These are phyloP conservation scores for Floccularia luteovirens DNA, from an alignment of 768 basidiomycete genomes.

Conservation along the genomic window DNA sequence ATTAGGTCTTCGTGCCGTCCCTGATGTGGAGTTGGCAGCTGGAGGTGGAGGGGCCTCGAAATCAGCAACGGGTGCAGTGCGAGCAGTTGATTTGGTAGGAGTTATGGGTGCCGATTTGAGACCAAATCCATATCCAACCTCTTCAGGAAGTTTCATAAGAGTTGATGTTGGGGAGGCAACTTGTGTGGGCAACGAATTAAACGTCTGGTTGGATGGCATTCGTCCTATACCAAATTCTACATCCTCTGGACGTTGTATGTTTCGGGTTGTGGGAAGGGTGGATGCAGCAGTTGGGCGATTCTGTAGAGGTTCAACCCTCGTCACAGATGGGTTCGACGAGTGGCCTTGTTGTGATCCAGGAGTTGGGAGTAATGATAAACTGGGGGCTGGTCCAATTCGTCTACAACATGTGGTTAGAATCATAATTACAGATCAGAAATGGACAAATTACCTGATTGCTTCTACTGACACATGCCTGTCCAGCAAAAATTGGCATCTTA, in stretches of 20 bases:
- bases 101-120: not conserved
- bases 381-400: no score
- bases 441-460: slow-evolving; percentile 57
- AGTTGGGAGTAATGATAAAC: no score
- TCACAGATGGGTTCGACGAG: no score
- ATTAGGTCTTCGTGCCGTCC: slow-evolving; percentile 13
- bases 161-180: not conserved
- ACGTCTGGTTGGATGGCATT: slow-evolving; percentile 5
- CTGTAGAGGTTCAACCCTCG: no score
- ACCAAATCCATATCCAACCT: slow-evolving; percentile 9
- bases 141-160: slow-evolving; percentile 3
- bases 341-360: no score
- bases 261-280: no score
- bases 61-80: slow-evolving; percentile 9
- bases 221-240: no score
- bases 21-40: slow-evolving; percentile 4
- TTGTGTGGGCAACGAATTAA: slow-evolving; percentile 1
- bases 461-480: slow-evolving; percentile 62
- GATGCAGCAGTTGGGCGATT: no score
- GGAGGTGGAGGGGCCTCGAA: slow-evolving; percentile 9
- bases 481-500: slow-evolving; percentile 2
- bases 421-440: no score
- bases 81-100: slow-evolving; percentile 6
- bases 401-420: no score
- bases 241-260: no score